Base-by-base conservation (phyloP, 2,329 filamentous ascomycete genomes). In the Hypoxylon sp. region DNA sequence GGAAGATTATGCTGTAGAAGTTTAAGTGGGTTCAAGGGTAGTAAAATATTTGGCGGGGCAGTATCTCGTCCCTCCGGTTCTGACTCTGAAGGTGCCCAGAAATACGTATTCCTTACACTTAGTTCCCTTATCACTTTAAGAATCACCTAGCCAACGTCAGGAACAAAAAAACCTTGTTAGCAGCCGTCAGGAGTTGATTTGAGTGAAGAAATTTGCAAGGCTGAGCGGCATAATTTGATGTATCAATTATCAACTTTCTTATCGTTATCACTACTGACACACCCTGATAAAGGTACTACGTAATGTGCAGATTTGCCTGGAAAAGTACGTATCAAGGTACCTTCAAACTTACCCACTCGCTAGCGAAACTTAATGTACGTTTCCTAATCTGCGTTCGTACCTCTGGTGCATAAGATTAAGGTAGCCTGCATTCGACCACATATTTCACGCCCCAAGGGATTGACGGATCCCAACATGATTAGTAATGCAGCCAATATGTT, bases 41-140 rank as follows among this genome's bases (percentile, higher is more conserved):
- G 67, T 69, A 74, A 74, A 75, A 71, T 73, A 71, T 74, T 74
- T 75, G 73, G 74, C 73, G 74, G 74, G 74, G 74, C 73, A 74
- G 50, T 48, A 33, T 57, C 52, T 59, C 31, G 37, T 59, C 33
- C 48, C 37, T 53, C 44, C 26, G 11, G n/a, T 35, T 26, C 33
- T 29, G 22, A n/a, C 31, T 48, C 22, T 17, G 19, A 14, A n/a
- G 50, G 50, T 37, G 19, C 1, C 29, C 29, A 44, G 39, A 44
- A 44, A 44, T 44, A 22, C 8, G 35, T 39, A n/a, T 39, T 39
- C 35, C 35, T 39, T 17, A 39, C 17, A 44, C 37, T 17, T 6
- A 17, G 14, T 19, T 44, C 9, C 39, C 39, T 44, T 11, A 17
- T 22, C 39, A 1, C 39, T 3, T 19, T 17, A 19, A 44, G 3